A percentile compares a stretch with the other conserved stretches of the same genome.
Conservation (phyloP, 495 filamentous ascomycete genomes). For the Hyphodiscus hymeniophilus region DNA sequence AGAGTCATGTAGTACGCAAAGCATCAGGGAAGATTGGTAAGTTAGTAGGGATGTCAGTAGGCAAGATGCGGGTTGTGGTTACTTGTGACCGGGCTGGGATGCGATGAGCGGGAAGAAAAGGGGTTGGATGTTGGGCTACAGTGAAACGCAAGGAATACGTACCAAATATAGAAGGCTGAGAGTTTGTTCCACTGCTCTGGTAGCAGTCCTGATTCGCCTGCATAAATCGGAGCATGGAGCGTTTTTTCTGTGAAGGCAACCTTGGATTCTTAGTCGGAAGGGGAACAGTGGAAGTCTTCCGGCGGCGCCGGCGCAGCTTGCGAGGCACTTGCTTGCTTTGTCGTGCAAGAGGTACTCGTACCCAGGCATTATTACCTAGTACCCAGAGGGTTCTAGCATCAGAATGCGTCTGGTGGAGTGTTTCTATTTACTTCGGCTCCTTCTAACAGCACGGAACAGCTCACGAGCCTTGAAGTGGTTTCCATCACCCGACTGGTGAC, state of each 20-base stretch:
- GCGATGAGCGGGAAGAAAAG: not conserved
- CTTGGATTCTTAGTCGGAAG: not conserved
- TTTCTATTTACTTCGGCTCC: not conserved
- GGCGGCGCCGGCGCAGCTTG: not conserved
- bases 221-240: not conserved
- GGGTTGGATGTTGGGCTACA: not conserved
- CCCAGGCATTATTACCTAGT: too few relatives aligned
- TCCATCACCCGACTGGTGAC: constrained; percentile 1
- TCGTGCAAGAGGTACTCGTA: too few relatives aligned
- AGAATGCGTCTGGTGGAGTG: too few relatives aligned
- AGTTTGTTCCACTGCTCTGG: constrained; percentile 7
- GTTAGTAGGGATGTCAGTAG: too few relatives aligned
- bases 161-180: constrained; percentile 2
- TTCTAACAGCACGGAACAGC: not conserved
- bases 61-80: not conserved
- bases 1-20: not conserved
- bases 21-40: not conserved
- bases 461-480: constrained; percentile 17
- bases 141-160: constrained; percentile 6
- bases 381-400: too few relatives aligned
- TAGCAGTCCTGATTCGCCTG: constrained; percentile 2
- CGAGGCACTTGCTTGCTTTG: not conserved
- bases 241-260: not conserved
- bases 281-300: not conserved
- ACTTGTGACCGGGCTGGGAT: constrained; percentile 4